These are phyloP conservation scores for Corinectria fuckeliana DNA, from an alignment of 2,329 filamentous ascomycete genomes.

Conservation along the genomic window DNA sequence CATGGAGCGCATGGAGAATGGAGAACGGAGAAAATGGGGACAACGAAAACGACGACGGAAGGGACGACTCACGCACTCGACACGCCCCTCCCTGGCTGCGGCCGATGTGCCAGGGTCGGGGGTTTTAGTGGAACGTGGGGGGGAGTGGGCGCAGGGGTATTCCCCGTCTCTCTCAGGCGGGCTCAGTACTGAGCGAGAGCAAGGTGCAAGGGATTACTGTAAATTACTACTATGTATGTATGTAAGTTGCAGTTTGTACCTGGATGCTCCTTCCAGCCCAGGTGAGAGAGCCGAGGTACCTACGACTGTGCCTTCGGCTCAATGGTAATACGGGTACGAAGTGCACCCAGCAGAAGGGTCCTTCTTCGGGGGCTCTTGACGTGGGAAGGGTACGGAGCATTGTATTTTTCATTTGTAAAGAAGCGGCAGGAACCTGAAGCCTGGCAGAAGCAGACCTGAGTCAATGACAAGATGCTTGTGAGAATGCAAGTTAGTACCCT, in stretches of 20 bases:
- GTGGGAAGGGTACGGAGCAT: neutral
- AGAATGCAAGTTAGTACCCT: neutral
- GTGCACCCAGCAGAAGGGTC: constrained; percentile 11
- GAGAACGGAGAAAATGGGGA: constrained; percentile 8
- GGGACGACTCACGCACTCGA: constrained; percentile 1
- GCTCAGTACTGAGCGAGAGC: neutral
- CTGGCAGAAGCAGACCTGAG: too few relatives aligned
- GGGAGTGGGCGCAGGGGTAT: constrained; percentile 9
- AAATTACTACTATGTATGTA: neutral
- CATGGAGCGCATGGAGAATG: constrained; percentile 5
- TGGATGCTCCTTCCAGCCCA: constrained; percentile 1
- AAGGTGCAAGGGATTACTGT: neutral
- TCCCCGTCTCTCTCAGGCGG: neutral
- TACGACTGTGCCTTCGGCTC: neutral
- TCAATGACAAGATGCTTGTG: neutral
- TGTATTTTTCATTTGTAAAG: constrained; percentile 9
- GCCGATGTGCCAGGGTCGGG: constrained; percentile 14
- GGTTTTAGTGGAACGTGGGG: constrained; percentile 22
- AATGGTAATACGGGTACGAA: constrained; percentile 5
- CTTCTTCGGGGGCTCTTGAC: constrained; percentile 18
- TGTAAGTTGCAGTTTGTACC: constrained; percentile 11
- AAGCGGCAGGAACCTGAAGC: too few relatives aligned
- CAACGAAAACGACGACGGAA: constrained; percentile 6
- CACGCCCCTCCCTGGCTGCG: neutral
- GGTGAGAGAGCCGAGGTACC: constrained; percentile 8